These are phyloP conservation scores for Clonostachys sp. DNA, from an alignment of 2,329 filamentous ascomycete genomes.

Conservation along the genomic window DNA sequence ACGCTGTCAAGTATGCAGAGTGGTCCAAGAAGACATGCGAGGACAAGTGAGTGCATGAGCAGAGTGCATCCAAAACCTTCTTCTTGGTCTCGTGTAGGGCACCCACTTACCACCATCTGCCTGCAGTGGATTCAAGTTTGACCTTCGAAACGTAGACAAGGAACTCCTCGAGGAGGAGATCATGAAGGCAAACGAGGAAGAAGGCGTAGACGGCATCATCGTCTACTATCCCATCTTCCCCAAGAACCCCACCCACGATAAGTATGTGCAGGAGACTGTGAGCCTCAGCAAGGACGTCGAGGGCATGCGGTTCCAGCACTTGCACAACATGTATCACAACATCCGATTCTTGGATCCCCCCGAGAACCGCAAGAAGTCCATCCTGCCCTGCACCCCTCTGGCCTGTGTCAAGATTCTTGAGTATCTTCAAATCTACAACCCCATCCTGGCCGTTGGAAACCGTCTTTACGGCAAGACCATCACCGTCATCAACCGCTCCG, in stretches of 20 bases:
- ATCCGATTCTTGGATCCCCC: slow-evolving; percentile 85
- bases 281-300: slow-evolving; percentile 91
- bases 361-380: slow-evolving; percentile 75
- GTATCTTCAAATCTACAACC: slow-evolving; percentile 94
- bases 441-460: slow-evolving; percentile 88
- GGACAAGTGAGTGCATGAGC: slow-evolving; percentile 72
- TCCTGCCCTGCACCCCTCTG: slow-evolving; percentile 91
- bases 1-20: slow-evolving; percentile 89
- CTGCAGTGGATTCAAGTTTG: slow-evolving; percentile 82
- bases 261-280: slow-evolving; percentile 93
- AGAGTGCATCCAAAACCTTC: slow-evolving; percentile 8
- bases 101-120: neutral
- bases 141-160: slow-evolving; percentile 77
- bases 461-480: slow-evolving; percentile 90
- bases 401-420: slow-evolving; percentile 97
- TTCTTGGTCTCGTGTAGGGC: neutral
- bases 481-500: slow-evolving; percentile 92
- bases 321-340: slow-evolving; percentile 99
- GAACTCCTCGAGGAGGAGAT: slow-evolving; percentile 89
- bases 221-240: slow-evolving; percentile 98
- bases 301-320: slow-evolving; percentile 86
- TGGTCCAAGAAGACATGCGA: slow-evolving; percentile 96
- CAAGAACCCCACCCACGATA: slow-evolving; percentile 76
- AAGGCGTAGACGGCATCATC: slow-evolving; percentile 79
- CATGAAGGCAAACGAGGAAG: slow-evolving; percentile 76